A percentile compares a stretch with the other conserved stretches of the same genome.
These are phyloP conservation scores for Schwanniomyces yamadae DNA, from an alignment of 805 yeast genomes.

Conservation along the genomic window DNA sequence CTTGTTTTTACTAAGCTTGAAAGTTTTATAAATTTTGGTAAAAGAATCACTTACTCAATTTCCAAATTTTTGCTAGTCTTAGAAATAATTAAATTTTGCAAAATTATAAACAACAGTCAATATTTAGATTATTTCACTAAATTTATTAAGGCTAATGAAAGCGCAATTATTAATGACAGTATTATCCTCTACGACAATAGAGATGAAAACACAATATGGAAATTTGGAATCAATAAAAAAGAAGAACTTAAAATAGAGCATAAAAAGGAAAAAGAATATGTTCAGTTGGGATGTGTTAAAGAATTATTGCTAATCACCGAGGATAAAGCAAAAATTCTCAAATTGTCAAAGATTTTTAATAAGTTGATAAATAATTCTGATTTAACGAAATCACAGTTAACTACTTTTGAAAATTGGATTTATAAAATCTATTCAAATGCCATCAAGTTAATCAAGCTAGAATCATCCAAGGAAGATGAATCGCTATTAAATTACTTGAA, in stretches of 20 bases:
- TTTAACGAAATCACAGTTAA: conserved; percentile 9
- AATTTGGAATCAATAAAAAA: conserved; percentile 40
- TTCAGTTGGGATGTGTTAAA: conserved; percentile 35
- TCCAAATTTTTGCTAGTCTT: conserved; percentile 38
- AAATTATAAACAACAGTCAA: conserved; percentile 31
- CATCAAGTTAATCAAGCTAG: conserved; percentile 24
- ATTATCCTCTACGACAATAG: conserved; percentile 51
- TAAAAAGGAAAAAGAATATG: conserved; percentile 21
- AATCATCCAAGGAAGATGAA: conserved; percentile 18
- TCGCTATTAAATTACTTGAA: conserved; percentile 25
- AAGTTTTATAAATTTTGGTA: conserved; percentile 63
- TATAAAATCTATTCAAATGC: conserved; percentile 26
- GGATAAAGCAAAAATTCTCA: conserved; percentile 22
- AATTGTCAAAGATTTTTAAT: conserved; percentile 23
- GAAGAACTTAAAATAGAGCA: conserved; percentile 21
- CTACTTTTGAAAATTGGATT: conserved; percentile 25
- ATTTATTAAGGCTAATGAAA: conserved; percentile 13
- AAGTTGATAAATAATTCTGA: conserved; percentile 18
- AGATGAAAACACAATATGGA: conserved; percentile 56
- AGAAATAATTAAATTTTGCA: conserved; percentile 30
- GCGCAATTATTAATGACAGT: conserved; percentile 2
- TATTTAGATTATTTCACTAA: conserved; percentile 28
- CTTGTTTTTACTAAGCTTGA: conserved; percentile 64
- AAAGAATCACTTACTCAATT: conserved; percentile 50
- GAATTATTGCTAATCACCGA: conserved; percentile 41